Conservation (phyloP, 768 basidiomycete genomes). For the Nevesoporus exiguus region DNA sequence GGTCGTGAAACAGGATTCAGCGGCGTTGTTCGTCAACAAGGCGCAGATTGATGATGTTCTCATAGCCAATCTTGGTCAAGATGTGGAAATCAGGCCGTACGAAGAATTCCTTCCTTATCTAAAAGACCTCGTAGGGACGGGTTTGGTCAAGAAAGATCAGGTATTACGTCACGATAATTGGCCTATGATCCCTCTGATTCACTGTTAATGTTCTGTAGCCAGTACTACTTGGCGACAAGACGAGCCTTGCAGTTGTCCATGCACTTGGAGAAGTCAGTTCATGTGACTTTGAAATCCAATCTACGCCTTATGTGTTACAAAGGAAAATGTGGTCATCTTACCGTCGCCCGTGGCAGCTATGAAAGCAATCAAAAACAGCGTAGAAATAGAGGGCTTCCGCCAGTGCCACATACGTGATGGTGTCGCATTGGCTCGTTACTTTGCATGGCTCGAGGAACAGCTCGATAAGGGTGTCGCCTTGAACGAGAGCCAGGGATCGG, state of each 20-base stretch:
- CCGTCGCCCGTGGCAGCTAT: slow-evolving; percentile 76
- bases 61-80: slow-evolving; percentile 46
- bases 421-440: slow-evolving; percentile 82
- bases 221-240: slow-evolving; percentile 71
- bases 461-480: slow-evolving; percentile 58
- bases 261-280: slow-evolving; percentile 64
- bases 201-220: slow-evolving; percentile 41
- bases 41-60: slow-evolving; percentile 43
- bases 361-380: slow-evolving; percentile 76
- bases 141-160: slow-evolving; percentile 34
- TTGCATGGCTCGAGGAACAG: slow-evolving; percentile 91
- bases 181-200: neutral
- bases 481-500: slow-evolving; percentile 78
- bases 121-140: slow-evolving; percentile 41
- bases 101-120: slow-evolving; percentile 63
- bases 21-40: slow-evolving; percentile 66
- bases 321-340: slow-evolving; percentile 57
- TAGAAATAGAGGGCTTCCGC: slow-evolving; percentile 87
- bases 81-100: slow-evolving; percentile 71
- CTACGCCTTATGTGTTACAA: slow-evolving; percentile 4
- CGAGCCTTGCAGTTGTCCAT: slow-evolving; percentile 78
- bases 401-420: slow-evolving; percentile 89
- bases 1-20: slow-evolving; percentile 57
- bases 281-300: neutral
- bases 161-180: slow-evolving; percentile 15